A percentile compares a stretch with the other conserved stretches of the same genome.
phyloP scores from a whole-genome alignment of 140 eudicot species.

The Cichorium intybus region DNA sequence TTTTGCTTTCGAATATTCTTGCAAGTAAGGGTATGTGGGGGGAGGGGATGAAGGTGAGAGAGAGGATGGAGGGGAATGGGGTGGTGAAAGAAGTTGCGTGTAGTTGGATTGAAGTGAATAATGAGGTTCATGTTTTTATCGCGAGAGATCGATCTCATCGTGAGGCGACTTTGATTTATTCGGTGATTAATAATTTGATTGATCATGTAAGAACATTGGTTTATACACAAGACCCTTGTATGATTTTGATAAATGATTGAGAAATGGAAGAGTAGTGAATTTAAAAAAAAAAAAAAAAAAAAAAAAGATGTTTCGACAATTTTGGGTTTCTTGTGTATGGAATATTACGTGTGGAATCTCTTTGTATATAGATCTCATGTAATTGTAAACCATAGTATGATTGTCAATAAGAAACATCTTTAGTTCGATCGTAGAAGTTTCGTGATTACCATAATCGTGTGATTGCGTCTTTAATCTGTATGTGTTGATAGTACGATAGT shows the following conservation, averaged over 20 bases:
- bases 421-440: no score
- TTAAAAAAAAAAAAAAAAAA: no score
- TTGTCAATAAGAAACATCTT: no score
- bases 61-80: slow-evolving; percentile 51
- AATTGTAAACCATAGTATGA: no score
- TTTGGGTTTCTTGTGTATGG: no score
- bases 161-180: slow-evolving; percentile 37
- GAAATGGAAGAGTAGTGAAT: not conserved
- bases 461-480: no score
- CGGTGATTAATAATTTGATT: slow-evolving; percentile 31
- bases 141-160: slow-evolving; percentile 54
- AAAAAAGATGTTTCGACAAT: no score
- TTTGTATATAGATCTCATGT: no score
- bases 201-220: slow-evolving; percentile 42
- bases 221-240: slow-evolving; percentile 27
- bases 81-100: slow-evolving; percentile 73
- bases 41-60: slow-evolving; percentile 57
- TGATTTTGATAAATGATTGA: slow-evolving; percentile 18
- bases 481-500: no score
- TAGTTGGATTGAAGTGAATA: slow-evolving; percentile 69
- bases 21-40: slow-evolving; percentile 68
- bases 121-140: slow-evolving; percentile 53
- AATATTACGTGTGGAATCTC: no score
- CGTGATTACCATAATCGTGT: no score
- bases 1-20: slow-evolving; percentile 69